These are phyloP conservation scores for Spizellomyces sp. DNA, from an alignment of 192 early-diverging fungal species.

Conservation along the genomic window DNA sequence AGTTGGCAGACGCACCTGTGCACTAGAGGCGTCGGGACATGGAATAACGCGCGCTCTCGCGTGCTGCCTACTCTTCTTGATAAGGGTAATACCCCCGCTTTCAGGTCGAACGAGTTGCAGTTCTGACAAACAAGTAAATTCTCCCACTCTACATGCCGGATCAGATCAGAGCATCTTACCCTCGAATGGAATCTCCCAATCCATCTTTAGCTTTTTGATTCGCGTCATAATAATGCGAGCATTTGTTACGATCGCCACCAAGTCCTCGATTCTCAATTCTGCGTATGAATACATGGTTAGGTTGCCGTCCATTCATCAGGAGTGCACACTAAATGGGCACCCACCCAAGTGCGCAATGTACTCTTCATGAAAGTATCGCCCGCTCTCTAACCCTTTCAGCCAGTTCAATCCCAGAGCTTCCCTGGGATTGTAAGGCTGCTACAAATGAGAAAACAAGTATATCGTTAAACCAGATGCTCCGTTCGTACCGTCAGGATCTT, in stretches of 20 bases:
- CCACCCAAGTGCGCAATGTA: constrained; percentile 84
- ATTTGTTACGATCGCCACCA: constrained; percentile 84
- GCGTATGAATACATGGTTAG: background rate
- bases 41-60: constrained; percentile 42
- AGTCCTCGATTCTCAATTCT: constrained; percentile 79
- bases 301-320: background rate
- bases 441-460: background rate
- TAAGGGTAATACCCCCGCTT: constrained; percentile 39
- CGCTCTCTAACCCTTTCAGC: constrained; percentile 79
- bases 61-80: constrained; percentile 35
- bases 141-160: background rate
- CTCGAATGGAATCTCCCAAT: constrained; percentile 81
- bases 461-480: background rate
- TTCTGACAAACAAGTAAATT: constrained; percentile 20
- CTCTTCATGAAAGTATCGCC: constrained; percentile 75
- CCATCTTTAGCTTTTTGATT: constrained; percentile 69
- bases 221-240: constrained; percentile 74
- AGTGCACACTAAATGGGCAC: background rate
- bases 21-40: constrained; percentile 43
- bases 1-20: constrained; percentile 32
- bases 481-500: constrained; percentile 71
- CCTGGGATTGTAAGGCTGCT: constrained; percentile 64
- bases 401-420: constrained; percentile 86
- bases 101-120: constrained; percentile 43
- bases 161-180: constrained; percentile 23